Evolutionary conservation across 257 asterid species (phyloP).

Genomic region (Plantago major): DNA sequence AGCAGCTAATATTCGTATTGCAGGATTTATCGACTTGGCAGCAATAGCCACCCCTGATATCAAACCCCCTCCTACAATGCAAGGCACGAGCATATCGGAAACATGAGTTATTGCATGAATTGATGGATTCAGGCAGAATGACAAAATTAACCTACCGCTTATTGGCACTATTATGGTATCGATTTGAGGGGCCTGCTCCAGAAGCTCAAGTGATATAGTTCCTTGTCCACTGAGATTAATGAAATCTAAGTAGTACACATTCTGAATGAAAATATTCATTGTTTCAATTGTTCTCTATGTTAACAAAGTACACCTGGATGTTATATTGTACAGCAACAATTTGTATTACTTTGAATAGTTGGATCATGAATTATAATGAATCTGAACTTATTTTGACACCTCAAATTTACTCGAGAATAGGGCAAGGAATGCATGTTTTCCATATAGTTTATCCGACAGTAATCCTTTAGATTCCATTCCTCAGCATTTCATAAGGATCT

Average conservation of each 20-base stretch:
- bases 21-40: constrained; percentile 77
- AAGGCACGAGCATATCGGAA: constrained; percentile 3
- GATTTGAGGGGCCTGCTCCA: constrained; percentile 71
- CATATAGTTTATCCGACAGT: too few relatives aligned
- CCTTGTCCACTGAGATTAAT: constrained; percentile 76
- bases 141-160: constrained; percentile 51
- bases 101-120: background rate
- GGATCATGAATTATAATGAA: too few relatives aligned
- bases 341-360: too few relatives aligned
- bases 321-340: too few relatives aligned
- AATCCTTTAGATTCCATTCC: too few relatives aligned
- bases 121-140: constrained; percentile 6
- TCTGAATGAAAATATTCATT: background rate
- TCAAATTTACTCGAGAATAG: too few relatives aligned
- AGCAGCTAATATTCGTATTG: constrained; percentile 68
- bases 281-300: background rate
- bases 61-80: constrained; percentile 74
- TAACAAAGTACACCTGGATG: background rate
- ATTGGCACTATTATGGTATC: constrained; percentile 82
- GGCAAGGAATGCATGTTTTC: too few relatives aligned
- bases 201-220: constrained; percentile 74
- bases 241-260: constrained; percentile 7
- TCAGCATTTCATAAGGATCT: too few relatives aligned
- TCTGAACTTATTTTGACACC: too few relatives aligned
- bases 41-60: constrained; percentile 93